phyloP scores from a whole-genome alignment of 2,329 filamentous ascomycete genomes.

The Westerdykella ornata region DNA sequence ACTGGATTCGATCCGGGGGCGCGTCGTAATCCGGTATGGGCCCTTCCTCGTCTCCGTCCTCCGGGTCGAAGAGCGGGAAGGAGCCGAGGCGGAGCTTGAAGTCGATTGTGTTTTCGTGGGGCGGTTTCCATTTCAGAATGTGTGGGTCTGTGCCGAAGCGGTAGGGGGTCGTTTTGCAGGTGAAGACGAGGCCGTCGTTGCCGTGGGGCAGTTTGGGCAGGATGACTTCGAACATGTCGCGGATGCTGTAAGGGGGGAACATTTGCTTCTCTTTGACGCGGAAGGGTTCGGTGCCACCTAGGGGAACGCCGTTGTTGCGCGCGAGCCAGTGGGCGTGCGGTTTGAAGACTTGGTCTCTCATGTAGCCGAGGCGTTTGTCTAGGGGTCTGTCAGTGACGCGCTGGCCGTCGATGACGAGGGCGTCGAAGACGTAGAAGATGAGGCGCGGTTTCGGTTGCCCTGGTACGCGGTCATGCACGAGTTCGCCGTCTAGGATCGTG shows the following conservation, averaged over 20 bases:
- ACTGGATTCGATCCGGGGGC: constrained; percentile 59
- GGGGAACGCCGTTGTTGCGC: constrained; percentile 41
- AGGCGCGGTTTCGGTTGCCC: constrained; percentile 60
- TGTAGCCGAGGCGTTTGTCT: constrained; percentile 83
- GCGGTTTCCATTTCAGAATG: constrained; percentile 97
- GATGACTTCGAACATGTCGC: constrained; percentile 72
- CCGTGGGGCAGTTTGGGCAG: constrained; percentile 81
- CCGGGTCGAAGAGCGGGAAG: constrained; percentile 66
- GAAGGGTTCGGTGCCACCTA: constrained; percentile 66
- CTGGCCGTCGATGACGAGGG: constrained; percentile 71
- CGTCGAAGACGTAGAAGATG: constrained; percentile 90
- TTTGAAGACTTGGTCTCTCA: constrained; percentile 67
- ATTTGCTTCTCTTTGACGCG: constrained; percentile 81
- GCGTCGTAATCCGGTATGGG: constrained; percentile 69
- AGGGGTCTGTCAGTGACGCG: constrained; percentile 71
- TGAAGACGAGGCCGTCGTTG: constrained; percentile 96
- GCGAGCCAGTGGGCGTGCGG: constrained; percentile 60
- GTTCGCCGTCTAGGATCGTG: constrained; percentile 86
- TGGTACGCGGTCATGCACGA: constrained; percentile 71
- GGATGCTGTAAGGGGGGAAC: constrained; percentile 76
- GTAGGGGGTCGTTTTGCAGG: constrained; percentile 82
- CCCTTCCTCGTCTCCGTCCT: constrained; percentile 58
- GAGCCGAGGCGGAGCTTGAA: constrained; percentile 68
- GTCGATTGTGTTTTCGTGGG: constrained; percentile 90
- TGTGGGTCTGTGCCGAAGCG: constrained; percentile 84